These are phyloP conservation scores for Erodium maritimum DNA, from an alignment of 345 rosid species.

Conservation along the genomic window DNA sequence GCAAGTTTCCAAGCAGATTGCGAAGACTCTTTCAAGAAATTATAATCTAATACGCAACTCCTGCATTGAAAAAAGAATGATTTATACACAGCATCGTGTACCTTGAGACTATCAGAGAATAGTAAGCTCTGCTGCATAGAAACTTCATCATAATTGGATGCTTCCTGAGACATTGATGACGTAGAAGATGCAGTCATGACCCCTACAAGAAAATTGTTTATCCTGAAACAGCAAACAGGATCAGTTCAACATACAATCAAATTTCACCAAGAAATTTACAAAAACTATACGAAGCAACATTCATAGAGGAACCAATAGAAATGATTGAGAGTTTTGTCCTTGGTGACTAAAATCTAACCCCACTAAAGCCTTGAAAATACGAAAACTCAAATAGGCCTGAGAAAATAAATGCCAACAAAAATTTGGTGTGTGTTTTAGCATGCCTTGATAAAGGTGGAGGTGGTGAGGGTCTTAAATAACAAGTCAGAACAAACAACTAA, in stretches of 20 bases:
- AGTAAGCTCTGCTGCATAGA: conserved; percentile 82
- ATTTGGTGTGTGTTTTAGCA: background rate
- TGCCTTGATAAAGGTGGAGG: too few relatives aligned
- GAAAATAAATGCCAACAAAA: background rate
- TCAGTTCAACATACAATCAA: background rate
- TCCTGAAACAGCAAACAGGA: background rate
- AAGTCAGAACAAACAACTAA: conserved; percentile 9
- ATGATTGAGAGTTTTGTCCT: background rate
- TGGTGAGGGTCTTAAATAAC: background rate
- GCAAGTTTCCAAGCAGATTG: background rate
- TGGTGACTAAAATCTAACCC: conserved; percentile 5
- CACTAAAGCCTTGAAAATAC: background rate
- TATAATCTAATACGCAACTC: background rate
- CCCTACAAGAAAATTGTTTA: conserved; percentile 10
- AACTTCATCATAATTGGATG: conserved; percentile 62
- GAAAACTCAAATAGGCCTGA: background rate
- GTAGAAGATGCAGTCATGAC: conserved; percentile 53
- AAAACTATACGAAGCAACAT: too few relatives aligned
- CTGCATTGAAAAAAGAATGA: background rate
- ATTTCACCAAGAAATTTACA: background rate
- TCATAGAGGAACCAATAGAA: background rate
- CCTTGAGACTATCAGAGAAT: conserved; percentile 84
- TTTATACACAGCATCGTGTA: conserved; percentile 8
- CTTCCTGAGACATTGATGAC: conserved; percentile 35
- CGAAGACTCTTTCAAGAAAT: background rate